Base-by-base conservation (phyloP, 1,284 basidiomycete species). In the Apiotrichum sp. region DNA sequence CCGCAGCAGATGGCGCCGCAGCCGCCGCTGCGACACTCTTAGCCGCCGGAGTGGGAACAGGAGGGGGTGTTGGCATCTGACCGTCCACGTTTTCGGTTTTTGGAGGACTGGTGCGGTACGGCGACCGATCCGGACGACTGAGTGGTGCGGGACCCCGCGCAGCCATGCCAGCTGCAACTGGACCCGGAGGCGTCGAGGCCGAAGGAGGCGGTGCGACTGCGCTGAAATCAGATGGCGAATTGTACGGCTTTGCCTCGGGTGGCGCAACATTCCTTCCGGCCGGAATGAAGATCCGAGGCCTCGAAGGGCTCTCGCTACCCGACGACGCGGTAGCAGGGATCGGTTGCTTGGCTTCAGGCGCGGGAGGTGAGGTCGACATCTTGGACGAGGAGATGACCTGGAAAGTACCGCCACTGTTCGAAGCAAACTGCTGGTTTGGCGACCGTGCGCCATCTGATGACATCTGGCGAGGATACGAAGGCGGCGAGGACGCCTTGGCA, bases 231-330 rank as follows among this genome's bases (percentile, higher is more conserved):
- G 39, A 10, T 10, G 52, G 36, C 4, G 44, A 45, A 38, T 16
- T 34, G 36, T 52, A 52, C 10, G 52, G 52, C 14, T 34, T 33
- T 3, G 39, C 38, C 7, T 34, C 36, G 8, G 45, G 45, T 16
- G 45, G 52, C n/a, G 39, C 39, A 11, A 32, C 39, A 22, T 29
- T 40, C n/a, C 8, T 34, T 4, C 38, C 46, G 10, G 9, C 13
- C 14, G 50, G 50, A 22, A 52, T 52, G 22, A 38, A 33, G 29
- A 52, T 52, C 4, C 42, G 32, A n/a, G 50, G 50, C 7, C 50
- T 39, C 3, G 49, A 35, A 5, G 50, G 42, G 9, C 11, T 32
- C 32, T 29, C 29, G 29, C 47, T 29, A 33, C 16, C 35, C 5
- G 13, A 39, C n/a, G 47, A 40, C 10, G 47, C n/a, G 47, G 29